These are phyloP conservation scores for Podila horticola DNA, from an alignment of 192 early-diverging fungal species.

Conservation along the genomic window DNA sequence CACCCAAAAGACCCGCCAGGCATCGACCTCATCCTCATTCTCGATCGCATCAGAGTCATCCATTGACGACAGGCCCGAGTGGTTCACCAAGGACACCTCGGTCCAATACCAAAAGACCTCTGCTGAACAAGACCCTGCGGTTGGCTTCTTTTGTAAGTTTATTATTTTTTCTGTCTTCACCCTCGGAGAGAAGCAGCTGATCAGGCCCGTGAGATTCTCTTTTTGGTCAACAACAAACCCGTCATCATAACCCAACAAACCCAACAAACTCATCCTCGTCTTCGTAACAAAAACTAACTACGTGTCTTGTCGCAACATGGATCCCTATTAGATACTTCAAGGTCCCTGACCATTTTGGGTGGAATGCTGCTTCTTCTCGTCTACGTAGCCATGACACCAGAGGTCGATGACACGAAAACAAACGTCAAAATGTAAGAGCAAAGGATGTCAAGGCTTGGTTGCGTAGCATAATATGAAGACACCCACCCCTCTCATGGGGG, in stretches of 20 bases:
- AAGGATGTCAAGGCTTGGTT: too few species aligned
- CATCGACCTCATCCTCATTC: constrained; percentile 28
- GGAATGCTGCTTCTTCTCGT: constrained; percentile 59
- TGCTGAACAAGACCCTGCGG: constrained; percentile 41
- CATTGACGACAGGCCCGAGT: constrained; percentile 34
- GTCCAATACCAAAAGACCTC: constrained; percentile 44
- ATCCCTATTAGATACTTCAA: constrained; percentile 57
- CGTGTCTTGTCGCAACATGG: too few species aligned
- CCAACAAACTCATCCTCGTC: not conserved
- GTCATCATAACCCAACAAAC: not conserved
- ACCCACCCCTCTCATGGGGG: not conserved
- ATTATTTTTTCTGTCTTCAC: not conserved
- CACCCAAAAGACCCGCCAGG: constrained; percentile 24
- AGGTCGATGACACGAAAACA: constrained; percentile 59
- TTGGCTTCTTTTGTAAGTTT: constrained; percentile 50
- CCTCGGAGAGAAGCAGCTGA: too few species aligned
- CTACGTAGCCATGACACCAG: constrained; percentile 64
- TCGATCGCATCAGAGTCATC: constrained; percentile 35
- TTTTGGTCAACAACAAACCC: not conserved
- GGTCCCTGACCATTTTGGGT: constrained; percentile 64
- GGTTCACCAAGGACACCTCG: constrained; percentile 44
- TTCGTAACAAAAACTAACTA: too few species aligned
- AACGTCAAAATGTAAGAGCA: constrained; percentile 60
- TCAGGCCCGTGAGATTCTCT: too few species aligned
- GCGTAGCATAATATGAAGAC: not conserved